Percentiles rank a stretch among this genome's conserved stretches.
Conservation (phyloP, 352 stramenopile genomes). For the Plasmopara viticola region DNA sequence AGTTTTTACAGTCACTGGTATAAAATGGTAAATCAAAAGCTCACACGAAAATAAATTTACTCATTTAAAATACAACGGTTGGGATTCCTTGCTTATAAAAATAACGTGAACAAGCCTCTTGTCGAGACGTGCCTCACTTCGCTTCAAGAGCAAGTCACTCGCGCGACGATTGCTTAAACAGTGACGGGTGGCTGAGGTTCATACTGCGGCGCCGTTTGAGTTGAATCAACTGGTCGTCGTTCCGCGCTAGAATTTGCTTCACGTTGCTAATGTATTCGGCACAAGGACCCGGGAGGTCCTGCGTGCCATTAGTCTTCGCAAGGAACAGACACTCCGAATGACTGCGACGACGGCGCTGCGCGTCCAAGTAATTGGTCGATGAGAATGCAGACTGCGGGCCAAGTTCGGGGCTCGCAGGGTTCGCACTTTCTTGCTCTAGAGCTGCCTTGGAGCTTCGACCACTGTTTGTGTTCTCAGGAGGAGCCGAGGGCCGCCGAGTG, state of each 20-base stretch:
- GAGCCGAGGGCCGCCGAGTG: constrained; percentile 19
- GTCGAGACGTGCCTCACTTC: constrained; percentile 1
- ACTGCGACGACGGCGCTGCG: constrained; percentile 50
- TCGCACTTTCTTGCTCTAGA: constrained; percentile 20
- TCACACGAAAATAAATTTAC: too few relatives aligned
- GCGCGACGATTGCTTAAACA: constrained; percentile 34
- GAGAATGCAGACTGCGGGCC: constrained; percentile 21
- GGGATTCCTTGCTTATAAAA: constrained; percentile 5
- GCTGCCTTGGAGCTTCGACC: constrained; percentile 21
- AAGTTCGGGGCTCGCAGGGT: constrained; percentile 17
- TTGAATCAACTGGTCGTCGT: constrained; percentile 39
- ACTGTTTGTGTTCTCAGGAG: constrained; percentile 49
- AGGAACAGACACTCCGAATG: constrained; percentile 80
- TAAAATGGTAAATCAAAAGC: too few relatives aligned
- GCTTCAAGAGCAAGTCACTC: constrained; percentile 4
- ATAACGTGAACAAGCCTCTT: background rate
- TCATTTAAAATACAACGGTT: constrained; percentile 37
- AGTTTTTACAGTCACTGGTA: too few relatives aligned
- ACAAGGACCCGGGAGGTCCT: constrained; percentile 62
- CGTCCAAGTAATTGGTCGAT: constrained; percentile 32
- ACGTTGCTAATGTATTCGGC: constrained; percentile 82
- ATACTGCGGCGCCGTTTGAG: constrained; percentile 56
- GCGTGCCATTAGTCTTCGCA: constrained; percentile 43
- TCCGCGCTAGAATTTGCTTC: constrained; percentile 78
- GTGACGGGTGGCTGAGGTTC: constrained; percentile 47